phyloP scores from a whole-genome alignment of 1,284 basidiomycete species.

The Peniophora sp. region DNA sequence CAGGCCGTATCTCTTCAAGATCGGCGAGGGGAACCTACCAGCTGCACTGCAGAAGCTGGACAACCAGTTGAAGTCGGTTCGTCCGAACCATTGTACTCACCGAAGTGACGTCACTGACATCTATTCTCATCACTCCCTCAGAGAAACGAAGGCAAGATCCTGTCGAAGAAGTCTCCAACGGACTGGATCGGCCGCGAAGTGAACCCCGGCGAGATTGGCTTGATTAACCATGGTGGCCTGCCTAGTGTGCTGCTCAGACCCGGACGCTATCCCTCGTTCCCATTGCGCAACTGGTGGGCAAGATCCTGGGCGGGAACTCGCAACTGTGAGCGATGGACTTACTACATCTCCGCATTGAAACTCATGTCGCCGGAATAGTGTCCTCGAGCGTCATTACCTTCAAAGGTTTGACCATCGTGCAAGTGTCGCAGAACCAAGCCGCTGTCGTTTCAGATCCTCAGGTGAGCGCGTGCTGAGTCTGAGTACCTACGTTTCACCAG shows the following conservation, averaged over 20 bases:
- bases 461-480: constrained; percentile 11
- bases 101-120: not conserved
- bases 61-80: constrained; percentile 42
- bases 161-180: constrained; percentile 40
- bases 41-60: constrained; percentile 62
- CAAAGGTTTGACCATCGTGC: constrained; percentile 68
- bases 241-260: constrained; percentile 65
- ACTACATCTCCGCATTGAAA: not conserved
- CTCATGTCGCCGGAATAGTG: constrained; percentile 29
- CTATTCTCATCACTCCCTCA: constrained; percentile 17
- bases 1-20: constrained; percentile 60
- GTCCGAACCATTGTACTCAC: constrained; percentile 8
- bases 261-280: constrained; percentile 69
- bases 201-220: constrained; percentile 54
- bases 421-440: constrained; percentile 74
- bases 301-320: constrained; percentile 56
- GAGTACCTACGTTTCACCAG: not conserved
- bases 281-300: constrained; percentile 77
- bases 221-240: constrained; percentile 71
- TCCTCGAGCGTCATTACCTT: constrained; percentile 75
- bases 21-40: constrained; percentile 55
- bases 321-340: constrained; percentile 43
- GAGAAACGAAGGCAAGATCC: constrained; percentile 42
- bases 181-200: constrained; percentile 67
- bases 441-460: constrained; percentile 74